Conservation (phyloP, 257 asterid species). For the Plectranthus barbatus region DNA sequence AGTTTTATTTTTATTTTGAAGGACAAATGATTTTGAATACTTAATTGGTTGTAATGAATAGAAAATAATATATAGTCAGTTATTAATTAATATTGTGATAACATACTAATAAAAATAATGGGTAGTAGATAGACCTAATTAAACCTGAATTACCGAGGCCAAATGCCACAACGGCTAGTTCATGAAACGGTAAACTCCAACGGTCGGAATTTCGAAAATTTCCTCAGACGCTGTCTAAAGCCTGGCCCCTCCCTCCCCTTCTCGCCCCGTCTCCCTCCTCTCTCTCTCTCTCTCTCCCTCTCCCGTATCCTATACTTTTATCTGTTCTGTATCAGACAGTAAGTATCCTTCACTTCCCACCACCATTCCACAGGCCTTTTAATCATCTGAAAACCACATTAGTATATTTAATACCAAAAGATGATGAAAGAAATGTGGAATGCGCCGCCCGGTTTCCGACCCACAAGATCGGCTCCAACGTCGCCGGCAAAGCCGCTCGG, state of each 20-base stretch:
- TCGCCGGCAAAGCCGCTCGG: slow-evolving; percentile 92
- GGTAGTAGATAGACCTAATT: not conserved
- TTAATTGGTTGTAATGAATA: too few relatives aligned
- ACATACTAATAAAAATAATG: not conserved
- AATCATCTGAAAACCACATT: slow-evolving; percentile 7
- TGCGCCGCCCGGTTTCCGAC: slow-evolving; percentile 83
- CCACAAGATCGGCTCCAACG: slow-evolving; percentile 81
- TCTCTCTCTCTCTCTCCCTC: not conserved
- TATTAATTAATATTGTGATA: too few relatives aligned
- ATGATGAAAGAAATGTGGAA: slow-evolving; percentile 92
- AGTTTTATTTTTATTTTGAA: too few relatives aligned
- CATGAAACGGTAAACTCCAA: slow-evolving; percentile 49
- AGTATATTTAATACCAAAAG: too few relatives aligned
- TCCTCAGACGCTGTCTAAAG: slow-evolving; percentile 23
- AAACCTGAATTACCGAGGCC: not conserved
- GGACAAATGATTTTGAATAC: too few relatives aligned
- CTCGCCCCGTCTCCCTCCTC: not conserved
- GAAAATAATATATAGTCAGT: not conserved
- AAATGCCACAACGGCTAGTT: slow-evolving; percentile 57
- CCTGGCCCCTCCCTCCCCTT: slow-evolving; percentile 15
- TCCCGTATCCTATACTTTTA: not conserved
- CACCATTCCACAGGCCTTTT: slow-evolving; percentile 12
- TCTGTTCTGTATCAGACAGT: not conserved
- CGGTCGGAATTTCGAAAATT: slow-evolving; percentile 45
- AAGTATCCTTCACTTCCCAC: not conserved